phyloP scores from a whole-genome alignment of 2,329 filamentous ascomycete genomes.

The Epichloe aotearoae region DNA sequence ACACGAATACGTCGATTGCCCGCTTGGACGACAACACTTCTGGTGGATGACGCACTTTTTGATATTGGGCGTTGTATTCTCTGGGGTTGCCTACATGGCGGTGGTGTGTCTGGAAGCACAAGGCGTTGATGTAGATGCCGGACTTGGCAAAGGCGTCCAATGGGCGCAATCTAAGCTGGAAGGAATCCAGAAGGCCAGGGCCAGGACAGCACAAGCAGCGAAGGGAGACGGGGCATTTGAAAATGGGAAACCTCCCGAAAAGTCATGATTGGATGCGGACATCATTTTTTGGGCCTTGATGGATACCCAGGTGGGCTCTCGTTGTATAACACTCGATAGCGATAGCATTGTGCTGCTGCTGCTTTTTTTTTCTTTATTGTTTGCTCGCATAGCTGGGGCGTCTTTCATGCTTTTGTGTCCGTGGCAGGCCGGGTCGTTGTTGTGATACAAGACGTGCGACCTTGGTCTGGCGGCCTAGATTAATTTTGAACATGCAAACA shows the following conservation, averaged over 20 bases:
- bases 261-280: constrained; percentile 11
- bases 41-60: constrained; percentile 87
- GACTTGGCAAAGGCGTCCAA: constrained; percentile 10
- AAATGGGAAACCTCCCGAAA: constrained; percentile 10
- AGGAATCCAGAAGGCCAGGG: not conserved
- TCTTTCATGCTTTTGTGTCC: not conserved
- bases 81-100: constrained; percentile 14
- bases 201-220: not conserved
- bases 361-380: not conserved
- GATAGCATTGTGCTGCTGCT: not conserved
- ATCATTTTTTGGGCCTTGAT: not conserved
- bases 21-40: constrained; percentile 72
- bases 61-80: constrained; percentile 37
- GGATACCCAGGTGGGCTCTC: not conserved
- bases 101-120: constrained; percentile 12
- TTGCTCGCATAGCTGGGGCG: constrained; percentile 3
- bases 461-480: no score
- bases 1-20: constrained; percentile 67
- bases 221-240: not conserved
- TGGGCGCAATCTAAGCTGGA: constrained; percentile 8
- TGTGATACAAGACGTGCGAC: no score
- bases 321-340: not conserved
- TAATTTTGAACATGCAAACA: no score
- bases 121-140: constrained; percentile 24
- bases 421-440: not conserved